A percentile compares a stretch with the other conserved stretches of the same genome.
These are phyloP conservation scores for Gynochthodes officinalis DNA, from an alignment of 257 asterid genomes.

Conservation along the genomic window DNA sequence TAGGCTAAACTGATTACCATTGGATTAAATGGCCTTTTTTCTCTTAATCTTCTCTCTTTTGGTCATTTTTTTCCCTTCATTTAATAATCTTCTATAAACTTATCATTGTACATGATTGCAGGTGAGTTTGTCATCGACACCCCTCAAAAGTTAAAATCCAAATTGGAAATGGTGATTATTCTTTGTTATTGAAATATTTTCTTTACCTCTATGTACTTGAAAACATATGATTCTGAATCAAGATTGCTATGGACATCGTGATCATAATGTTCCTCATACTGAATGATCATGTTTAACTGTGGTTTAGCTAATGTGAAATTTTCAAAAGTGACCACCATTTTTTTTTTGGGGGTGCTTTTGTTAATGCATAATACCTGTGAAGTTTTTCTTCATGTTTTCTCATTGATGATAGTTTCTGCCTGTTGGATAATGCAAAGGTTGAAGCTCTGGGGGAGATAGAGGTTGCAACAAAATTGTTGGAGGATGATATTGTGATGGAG, in stretches of 20 bases:
- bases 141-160: constrained; percentile 80
- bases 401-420: constrained; percentile 2
- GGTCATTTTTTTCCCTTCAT: not conserved
- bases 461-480: constrained; percentile 83
- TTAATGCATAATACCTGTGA: not conserved
- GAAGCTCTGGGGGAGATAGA: constrained; percentile 97
- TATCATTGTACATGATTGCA: constrained; percentile 34
- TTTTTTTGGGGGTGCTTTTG: no score
- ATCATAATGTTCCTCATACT: not conserved
- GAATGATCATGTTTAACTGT: not conserved
- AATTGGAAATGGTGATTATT: constrained; percentile 78
- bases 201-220: not conserved
- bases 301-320: not conserved
- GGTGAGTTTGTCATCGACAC: constrained; percentile 87
- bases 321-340: not conserved
- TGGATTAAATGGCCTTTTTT: not conserved
- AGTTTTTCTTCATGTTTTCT: not conserved
- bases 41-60: not conserved
- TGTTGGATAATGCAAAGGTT: constrained; percentile 48
- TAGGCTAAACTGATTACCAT: not conserved
- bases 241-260: not conserved
- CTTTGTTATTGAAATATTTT: constrained; percentile 8
- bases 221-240: not conserved
- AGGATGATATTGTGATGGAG: constrained; percentile 54
- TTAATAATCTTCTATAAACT: constrained; percentile 8